Conservation (phyloP, 345 rosid genomes). For the Lepidium sativum region DNA sequence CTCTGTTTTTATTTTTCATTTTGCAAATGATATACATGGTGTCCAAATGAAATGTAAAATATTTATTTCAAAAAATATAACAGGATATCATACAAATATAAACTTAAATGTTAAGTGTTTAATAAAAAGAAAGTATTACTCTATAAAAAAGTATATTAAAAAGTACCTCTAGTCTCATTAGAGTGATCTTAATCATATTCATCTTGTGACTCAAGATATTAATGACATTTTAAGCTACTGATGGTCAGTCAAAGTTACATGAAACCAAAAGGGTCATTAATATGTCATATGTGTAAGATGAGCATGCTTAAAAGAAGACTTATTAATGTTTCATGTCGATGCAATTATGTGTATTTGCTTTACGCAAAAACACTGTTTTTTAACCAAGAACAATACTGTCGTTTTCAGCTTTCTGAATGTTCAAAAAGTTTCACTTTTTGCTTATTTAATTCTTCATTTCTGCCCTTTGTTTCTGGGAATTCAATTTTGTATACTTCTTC, state of each 20-base stretch:
- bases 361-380: constrained; percentile 11
- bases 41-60: background rate
- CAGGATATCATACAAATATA: background rate
- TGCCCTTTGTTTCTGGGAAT: constrained; percentile 21
- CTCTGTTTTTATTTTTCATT: background rate
- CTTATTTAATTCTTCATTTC: constrained; percentile 11
- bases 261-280: background rate
- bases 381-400: constrained; percentile 21
- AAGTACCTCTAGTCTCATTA: background rate
- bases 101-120: background rate
- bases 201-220: background rate
- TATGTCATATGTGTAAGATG: constrained; percentile 1
- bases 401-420: constrained; percentile 29
- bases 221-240: background rate
- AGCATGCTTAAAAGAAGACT: constrained; percentile 17
- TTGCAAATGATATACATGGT: background rate
- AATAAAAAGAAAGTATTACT: too few species aligned
- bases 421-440: constrained; percentile 19
- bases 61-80: background rate
- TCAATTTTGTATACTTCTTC: constrained; percentile 8
- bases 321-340: constrained; percentile 5
- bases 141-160: too few species aligned
- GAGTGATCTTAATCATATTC: background rate
- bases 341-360: constrained; percentile 25
- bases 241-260: background rate